These are phyloP conservation scores for Graphiopsis chlorocephala DNA, from an alignment of 2,329 filamentous ascomycete genomes.

Conservation along the genomic window DNA sequence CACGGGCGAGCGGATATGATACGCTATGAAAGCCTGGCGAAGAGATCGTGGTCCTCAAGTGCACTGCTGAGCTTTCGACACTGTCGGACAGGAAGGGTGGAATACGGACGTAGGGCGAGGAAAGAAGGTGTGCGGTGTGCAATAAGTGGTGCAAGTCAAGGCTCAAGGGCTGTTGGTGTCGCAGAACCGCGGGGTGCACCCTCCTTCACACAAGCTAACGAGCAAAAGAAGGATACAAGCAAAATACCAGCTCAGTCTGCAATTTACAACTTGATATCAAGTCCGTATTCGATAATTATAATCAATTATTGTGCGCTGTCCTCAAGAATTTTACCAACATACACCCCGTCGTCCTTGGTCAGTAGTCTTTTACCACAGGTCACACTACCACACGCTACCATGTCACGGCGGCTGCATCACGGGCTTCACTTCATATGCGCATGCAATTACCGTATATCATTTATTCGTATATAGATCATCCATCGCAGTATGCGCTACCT, in stretches of 20 bases:
- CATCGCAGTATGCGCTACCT: not conserved
- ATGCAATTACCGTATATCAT: slow-evolving; percentile 1
- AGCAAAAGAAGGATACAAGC: not conserved
- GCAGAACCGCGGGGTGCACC: not conserved
- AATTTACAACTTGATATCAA: not conserved
- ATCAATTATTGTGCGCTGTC: not conserved
- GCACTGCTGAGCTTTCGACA: not conserved
- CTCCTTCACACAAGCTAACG: not conserved
- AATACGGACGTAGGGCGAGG: not conserved
- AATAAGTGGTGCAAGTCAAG: not conserved
- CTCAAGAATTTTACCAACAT: not conserved
- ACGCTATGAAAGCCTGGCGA: not conserved
- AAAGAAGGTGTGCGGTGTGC: not conserved
- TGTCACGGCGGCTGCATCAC: not conserved
- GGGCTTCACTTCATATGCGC: not conserved
- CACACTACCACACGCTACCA: not conserved
- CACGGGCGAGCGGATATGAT: not conserved
- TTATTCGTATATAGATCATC: not conserved
- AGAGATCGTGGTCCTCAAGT: not conserved
- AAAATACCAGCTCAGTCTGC: not conserved
- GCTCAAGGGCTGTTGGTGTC: not conserved
- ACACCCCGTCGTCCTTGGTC: not conserved
- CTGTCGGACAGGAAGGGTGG: not conserved
- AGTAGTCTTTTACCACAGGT: not conserved
- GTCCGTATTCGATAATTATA: not conserved